Evolutionary conservation across 805 yeast species (phyloP), one percentile per base, ranked within the genome.

Genomic region (Zygotorulaspora sp.): DNA sequence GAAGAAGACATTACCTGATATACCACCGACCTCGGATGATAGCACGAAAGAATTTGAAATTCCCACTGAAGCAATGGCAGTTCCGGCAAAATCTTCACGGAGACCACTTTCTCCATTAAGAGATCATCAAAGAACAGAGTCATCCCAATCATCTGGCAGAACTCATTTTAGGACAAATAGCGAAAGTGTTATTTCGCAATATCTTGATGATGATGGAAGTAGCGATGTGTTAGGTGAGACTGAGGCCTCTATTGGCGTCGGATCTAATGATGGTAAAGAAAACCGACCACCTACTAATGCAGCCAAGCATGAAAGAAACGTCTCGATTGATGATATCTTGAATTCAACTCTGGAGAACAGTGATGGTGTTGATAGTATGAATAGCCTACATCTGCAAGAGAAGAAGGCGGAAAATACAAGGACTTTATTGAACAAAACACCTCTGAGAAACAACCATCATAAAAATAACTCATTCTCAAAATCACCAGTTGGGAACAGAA

Each of bases 101-200:
- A 41, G 59, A 35, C 49, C 58, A n/a, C 29, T 34, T 12, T 53
- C 58, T 3, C 56, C 52, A 9, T 18, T 28, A 9, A 32, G 41
- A 32, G 30, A 24, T 22, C 9, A 22, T 28, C 29, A 21, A 4
- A 23, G 30, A 30, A 14, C 34, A 14, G 18, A 22, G 15, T 33
- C 36, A 6, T 28, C 44, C 2, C 43, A 26, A 8, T 30, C 43
- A 5, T 24, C 15, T 14, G 26, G 34, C 6, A 30, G 22, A 24
- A 21, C 41, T 7, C 19, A 34, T 25, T 29, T 45, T 11, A 43
- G 26, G 22, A 39, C 49, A 2, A 48, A 40, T 29, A 46, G 55
- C n/a, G 52, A 43, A 23, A 49, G 50, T 26, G 51, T 53, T 2
- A 45, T 49, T n/a, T 50, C 55, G 3, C 57, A 53, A 32, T 53